Evolutionary conservation across 2,329 filamentous ascomycete genomes (phyloP).

Genomic region (Stagonosporopsis vannaccii): DNA sequence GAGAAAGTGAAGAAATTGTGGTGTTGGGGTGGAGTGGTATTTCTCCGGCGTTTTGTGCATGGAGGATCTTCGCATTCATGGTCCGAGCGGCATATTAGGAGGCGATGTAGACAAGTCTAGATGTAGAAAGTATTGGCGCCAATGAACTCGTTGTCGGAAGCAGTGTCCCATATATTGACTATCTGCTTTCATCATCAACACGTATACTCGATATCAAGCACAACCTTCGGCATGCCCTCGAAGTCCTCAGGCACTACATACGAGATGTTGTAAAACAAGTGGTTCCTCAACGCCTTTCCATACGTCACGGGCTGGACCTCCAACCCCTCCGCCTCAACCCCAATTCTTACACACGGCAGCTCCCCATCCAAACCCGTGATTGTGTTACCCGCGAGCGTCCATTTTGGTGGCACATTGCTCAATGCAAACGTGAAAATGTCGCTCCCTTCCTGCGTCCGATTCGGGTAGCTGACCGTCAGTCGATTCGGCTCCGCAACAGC

Average conservation of each 20-base stretch:
- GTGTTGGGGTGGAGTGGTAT: neutral
- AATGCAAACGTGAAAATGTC: slow-evolving; percentile 31
- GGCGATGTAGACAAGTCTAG: slow-evolving; percentile 4
- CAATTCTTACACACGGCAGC: slow-evolving; percentile 50
- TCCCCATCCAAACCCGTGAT: slow-evolving; percentile 23
- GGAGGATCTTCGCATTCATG: neutral
- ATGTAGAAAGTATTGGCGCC: neutral
- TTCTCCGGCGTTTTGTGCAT: neutral
- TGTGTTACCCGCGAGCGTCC: slow-evolving; percentile 21
- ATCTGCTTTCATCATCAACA: slow-evolving; percentile 32
- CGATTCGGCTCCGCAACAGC: slow-evolving; percentile 47
- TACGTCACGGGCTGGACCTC: slow-evolving; percentile 49
- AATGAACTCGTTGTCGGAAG: neutral
- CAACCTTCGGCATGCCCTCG: slow-evolving; percentile 49
- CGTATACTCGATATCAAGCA: slow-evolving; percentile 45
- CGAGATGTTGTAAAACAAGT: slow-evolving; percentile 57
- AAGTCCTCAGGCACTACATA: slow-evolving; percentile 54
- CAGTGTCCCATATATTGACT: neutral
- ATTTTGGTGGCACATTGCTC: slow-evolving; percentile 27
- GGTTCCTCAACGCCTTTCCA: slow-evolving; percentile 49
- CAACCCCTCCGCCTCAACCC: slow-evolving; percentile 50
- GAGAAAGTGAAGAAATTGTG: neutral
- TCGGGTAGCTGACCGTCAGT: slow-evolving; percentile 29
- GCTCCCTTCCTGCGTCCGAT: slow-evolving; percentile 26
- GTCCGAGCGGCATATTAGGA: neutral